Evolutionary conservation across 202 grass and related monocot genomes (phyloP).

Genomic region (Schoenoplectus tabernaemontani): DNA sequence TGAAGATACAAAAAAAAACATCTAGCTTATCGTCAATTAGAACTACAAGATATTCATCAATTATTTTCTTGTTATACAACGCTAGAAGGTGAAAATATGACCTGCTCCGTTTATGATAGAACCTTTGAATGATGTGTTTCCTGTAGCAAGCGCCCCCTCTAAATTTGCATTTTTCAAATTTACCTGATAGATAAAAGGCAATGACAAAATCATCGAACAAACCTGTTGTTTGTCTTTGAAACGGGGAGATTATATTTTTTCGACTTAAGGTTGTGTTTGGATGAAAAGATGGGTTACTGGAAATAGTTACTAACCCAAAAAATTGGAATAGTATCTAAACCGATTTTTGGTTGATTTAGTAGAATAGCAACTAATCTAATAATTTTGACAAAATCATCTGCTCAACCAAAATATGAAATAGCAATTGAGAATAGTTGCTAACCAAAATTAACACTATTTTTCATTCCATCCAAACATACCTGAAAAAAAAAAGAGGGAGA

Average conservation of each 20-base stretch:
- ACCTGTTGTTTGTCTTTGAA: not conserved
- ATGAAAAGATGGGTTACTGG: too few relatives aligned
- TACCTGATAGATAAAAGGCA: slow-evolving; percentile 16
- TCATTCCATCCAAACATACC: too few relatives aligned
- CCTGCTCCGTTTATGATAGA: slow-evolving; percentile 59
- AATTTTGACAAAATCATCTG: too few relatives aligned
- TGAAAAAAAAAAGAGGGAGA: too few relatives aligned
- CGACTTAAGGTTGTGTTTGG: too few relatives aligned
- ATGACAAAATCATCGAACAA: not conserved
- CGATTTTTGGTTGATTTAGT: too few relatives aligned
- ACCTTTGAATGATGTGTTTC: slow-evolving; percentile 80
- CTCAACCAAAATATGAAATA: too few relatives aligned
- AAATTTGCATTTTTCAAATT: slow-evolving; percentile 81
- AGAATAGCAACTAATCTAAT: too few relatives aligned
- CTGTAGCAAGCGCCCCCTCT: slow-evolving; percentile 77
- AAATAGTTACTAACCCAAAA: too few relatives aligned
- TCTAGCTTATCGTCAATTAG: not conserved
- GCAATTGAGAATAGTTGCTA: too few relatives aligned
- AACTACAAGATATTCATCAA: not conserved
- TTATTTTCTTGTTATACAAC: slow-evolving; percentile 8
- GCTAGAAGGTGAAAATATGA: slow-evolving; percentile 12
- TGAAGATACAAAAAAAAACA: slow-evolving; percentile 3
- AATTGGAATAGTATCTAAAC: too few relatives aligned
- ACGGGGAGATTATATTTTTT: not conserved
- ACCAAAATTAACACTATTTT: too few relatives aligned